Evolutionary conservation across 2,329 filamentous ascomycete genomes (phyloP).

Genomic region (Fusarium brevicatenulatum): DNA sequence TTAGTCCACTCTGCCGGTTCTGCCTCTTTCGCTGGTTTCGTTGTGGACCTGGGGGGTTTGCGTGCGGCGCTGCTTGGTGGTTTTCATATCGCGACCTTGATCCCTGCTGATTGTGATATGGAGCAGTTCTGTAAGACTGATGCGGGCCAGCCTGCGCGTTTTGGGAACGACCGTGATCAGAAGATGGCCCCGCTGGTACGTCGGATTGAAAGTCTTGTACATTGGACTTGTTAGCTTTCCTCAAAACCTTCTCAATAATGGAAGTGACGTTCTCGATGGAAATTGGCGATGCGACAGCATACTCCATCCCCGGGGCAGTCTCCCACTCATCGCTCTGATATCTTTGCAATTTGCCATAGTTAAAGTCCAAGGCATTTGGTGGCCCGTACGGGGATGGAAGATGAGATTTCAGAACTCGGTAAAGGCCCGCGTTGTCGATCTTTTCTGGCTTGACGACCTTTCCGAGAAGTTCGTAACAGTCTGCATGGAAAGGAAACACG

Average conservation of each 20-base stretch:
- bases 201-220: too few relatives aligned
- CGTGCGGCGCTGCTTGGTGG: background rate
- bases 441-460: background rate
- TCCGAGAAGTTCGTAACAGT: background rate
- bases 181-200: background rate
- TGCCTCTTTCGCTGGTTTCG: background rate
- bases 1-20: background rate
- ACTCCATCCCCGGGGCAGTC: background rate
- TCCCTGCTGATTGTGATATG: background rate
- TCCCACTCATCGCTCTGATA: background rate
- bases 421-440: background rate
- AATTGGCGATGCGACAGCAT: background rate
- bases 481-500: background rate
- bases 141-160: too few relatives aligned
- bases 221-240: background rate
- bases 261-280: background rate
- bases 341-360: background rate
- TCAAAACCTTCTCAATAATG: background rate
- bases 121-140: background rate
- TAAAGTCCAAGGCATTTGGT: background rate
- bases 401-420: background rate
- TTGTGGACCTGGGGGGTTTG: background rate
- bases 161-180: background rate
- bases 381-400: background rate
- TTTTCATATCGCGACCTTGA: too few relatives aligned